Base-by-base conservation (phyloP, 768 basidiomycete genomes). In the Suillus sp. region DNA sequence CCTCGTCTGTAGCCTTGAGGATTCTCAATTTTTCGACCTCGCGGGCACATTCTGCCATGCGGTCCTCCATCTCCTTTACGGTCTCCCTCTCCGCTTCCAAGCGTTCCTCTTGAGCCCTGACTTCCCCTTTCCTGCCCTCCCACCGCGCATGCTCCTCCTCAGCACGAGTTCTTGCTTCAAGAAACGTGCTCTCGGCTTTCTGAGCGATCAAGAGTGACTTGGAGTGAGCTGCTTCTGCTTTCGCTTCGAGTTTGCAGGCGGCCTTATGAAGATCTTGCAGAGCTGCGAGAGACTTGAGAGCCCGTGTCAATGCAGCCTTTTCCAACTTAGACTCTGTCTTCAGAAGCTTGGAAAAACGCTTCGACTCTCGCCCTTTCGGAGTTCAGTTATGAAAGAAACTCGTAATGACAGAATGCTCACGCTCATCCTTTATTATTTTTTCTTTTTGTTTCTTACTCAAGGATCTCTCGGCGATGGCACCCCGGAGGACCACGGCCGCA, bases 231-330 rank as follows among this genome's bases (percentile, higher is more conserved):
- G 78, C 63, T 62, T 88, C 84, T 1, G 85, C 84, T 66, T 80
- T 84, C 4, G 81, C 77, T 73, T 92, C 91, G 60, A 84, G 86
- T 75, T 86, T 86, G 61, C 89, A 79, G 1, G 89, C 86, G 3
- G 77, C 76, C 71, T 85, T 87, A 69, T 93, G 92, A n/a, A 89
- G 74, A 72, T 80, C 80, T 71, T 91, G 90, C n/a, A 93, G 74
- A 34, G 85, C 78, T 3, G 82, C 81, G 25, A 93, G 84, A 65
- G 90, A 88, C 60, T 80, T 81, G 67, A 93, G 80, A 4, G 88
- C 85, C 5, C 84, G 77, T 25, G 78, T 74, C 25, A 95, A 74
- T 0, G 89, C 82, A 64, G 82, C 78, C 71, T 86, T 86, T 74
- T 93, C 91, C 1, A 83, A 79, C 69, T 86, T 87, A 1, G 82